Conservation (phyloP, 495 filamentous ascomycete genomes). For the Astrocystis sublimbata region DNA sequence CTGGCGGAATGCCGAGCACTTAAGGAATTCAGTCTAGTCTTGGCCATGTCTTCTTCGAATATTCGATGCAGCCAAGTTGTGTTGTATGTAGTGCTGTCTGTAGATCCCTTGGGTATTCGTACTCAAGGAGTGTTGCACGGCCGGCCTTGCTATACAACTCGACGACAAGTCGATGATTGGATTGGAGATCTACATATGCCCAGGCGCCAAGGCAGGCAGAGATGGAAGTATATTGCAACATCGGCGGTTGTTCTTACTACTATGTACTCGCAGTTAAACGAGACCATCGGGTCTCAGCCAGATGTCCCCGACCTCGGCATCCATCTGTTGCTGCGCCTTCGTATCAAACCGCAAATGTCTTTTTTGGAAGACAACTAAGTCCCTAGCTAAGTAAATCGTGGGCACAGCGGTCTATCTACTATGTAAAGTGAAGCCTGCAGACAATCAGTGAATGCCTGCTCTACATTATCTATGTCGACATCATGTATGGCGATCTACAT, state of each 20-base stretch:
- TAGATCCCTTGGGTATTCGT: constrained; percentile 4
- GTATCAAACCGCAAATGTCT: no score
- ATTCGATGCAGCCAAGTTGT: constrained; percentile 28
- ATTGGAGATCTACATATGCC: constrained; percentile 31
- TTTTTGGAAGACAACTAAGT: no score
- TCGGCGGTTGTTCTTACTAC: not conserved
- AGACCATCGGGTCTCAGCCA: not conserved
- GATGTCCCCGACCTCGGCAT: not conserved
- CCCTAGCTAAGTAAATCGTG: no score
- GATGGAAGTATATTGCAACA: constrained; percentile 21
- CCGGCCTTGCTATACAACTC: not conserved
- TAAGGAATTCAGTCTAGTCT: constrained; percentile 18
- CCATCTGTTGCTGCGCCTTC: no score
- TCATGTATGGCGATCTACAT: no score
- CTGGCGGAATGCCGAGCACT: constrained; percentile 14
- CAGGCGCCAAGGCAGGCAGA: constrained; percentile 32
- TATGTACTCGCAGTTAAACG: no score
- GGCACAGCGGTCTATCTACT: no score
- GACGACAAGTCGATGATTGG: constrained; percentile 10
- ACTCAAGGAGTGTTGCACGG: constrained; percentile 16
- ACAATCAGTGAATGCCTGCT: no score
- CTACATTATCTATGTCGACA: no score
- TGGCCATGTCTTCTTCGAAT: constrained; percentile 27
- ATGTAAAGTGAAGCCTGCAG: no score
- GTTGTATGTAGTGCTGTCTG: no score